Base-by-base conservation (phyloP, 768 basidiomycete genomes). In the Macrolepiota albuminosa region DNA sequence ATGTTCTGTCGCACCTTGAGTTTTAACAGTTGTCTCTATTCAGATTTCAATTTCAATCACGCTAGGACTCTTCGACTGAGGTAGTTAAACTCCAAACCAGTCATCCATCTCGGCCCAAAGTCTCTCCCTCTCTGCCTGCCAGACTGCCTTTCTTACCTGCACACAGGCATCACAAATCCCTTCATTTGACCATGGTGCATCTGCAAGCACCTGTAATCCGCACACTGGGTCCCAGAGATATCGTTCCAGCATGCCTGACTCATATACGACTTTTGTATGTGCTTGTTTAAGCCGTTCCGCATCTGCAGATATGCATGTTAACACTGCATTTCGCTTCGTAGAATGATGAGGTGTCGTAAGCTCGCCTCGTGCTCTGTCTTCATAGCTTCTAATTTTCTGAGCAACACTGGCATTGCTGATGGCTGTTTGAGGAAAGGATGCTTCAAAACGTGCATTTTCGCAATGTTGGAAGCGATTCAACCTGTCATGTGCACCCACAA, bases 51-150 rank as follows among this genome's bases (percentile, higher is more conserved):
- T 21, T 21, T 21, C 21, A 21, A 21, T 21, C 21, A 21, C 21
- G 21, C 21, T 21, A 21, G 21, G 21, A 21, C 21, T 21, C 21
- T 21, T 21, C 21, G 21, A 21, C 21, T 21, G 21, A 21, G 21
- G 21, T 21, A 21, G 21, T 21, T 21, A 21, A 21, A 21, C 21
- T 43, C 2, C 33, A 54, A 65, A 61, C 64, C 61, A 63, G 16
- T 21, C 46, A 24, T 58, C 60, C 48, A 65, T 47, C 13, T 63
- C 59, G 26, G 24, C 50, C 64, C 64, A 65, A 3, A 61, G 48
- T 29, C 57, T 60, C 54, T 56, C 57, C 52, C 50, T 61, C 7
- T 57, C 59, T 26, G 31, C 37, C 40, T 21, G 40, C 64, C 62
- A 65, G 24, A 45, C 45, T 24, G 4, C 46, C 50, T 34, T 51